These are phyloP conservation scores for Tetracentron sinense DNA, from an alignment of 164 flowering plant genomes.

Conservation along the genomic window DNA sequence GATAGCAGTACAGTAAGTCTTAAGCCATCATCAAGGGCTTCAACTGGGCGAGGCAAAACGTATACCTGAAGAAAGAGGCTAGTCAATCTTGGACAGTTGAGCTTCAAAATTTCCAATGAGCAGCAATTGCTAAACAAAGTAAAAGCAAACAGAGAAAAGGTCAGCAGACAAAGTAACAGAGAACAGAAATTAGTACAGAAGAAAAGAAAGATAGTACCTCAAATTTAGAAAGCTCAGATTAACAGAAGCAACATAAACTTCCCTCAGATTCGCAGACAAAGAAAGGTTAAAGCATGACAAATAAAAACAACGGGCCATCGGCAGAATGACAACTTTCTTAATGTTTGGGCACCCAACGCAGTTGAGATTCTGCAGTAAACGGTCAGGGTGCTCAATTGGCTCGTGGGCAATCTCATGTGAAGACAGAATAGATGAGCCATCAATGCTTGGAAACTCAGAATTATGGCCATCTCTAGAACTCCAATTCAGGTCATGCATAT, in stretches of 20 bases:
- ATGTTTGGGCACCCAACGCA: no score
- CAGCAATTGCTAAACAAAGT: constrained; percentile 59
- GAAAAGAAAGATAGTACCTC: constrained; percentile 44
- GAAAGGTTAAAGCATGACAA: constrained; percentile 81
- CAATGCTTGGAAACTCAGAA: constrained; percentile 22
- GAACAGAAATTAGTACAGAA: neutral
- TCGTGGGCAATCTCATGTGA: constrained; percentile 21
- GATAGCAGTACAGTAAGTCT: no score
- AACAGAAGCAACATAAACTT: constrained; percentile 74
- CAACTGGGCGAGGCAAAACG: neutral
- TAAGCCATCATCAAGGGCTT: neutral
- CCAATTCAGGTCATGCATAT: constrained; percentile 96
- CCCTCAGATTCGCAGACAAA: constrained; percentile 75
- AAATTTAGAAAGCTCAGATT: no score
- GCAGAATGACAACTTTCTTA: constrained; percentile 78
- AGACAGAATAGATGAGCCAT: constrained; percentile 15
- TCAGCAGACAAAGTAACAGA: neutral
- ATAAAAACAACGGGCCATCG: constrained; percentile 56
- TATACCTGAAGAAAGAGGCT: no score
- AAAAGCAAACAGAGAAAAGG: neutral
- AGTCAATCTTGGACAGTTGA: no score
- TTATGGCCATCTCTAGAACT: constrained; percentile 25
- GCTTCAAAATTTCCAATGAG: constrained; percentile 75
- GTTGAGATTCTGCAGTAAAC: constrained; percentile 77
- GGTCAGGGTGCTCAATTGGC: constrained; percentile 40